phyloP scores from a whole-genome alignment of 306 rosid genomes.

The Lagenaria siceraria region DNA sequence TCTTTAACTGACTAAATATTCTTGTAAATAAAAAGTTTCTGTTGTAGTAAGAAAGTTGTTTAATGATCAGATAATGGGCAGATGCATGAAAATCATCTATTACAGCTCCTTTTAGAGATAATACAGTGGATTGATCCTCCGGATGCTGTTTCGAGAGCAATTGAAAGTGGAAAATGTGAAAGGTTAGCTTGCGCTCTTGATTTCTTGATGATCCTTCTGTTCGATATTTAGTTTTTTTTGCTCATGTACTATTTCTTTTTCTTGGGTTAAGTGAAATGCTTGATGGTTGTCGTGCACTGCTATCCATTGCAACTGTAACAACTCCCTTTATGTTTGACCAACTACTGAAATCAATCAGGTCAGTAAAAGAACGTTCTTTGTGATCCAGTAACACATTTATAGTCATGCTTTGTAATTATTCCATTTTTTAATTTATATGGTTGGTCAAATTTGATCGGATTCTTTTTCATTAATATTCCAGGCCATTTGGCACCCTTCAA shows the following conservation, averaged over 20 bases:
- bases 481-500: conserved; percentile 67
- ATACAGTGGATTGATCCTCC: conserved; percentile 95
- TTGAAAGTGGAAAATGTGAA: conserved; percentile 73
- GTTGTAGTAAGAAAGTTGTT: conserved; percentile 14
- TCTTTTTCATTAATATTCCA: conserved; percentile 31
- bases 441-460: conserved; percentile 6
- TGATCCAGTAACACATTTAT: conserved; percentile 8
- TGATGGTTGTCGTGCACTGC: conserved; percentile 91
- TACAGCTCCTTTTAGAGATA: conserved; percentile 68
- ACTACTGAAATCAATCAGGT: conserved; percentile 65
- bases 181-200: conserved; percentile 37
- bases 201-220: not conserved
- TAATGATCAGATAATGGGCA: conserved; percentile 49
- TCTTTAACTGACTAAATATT: conserved; percentile 3
- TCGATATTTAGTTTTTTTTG: not conserved
- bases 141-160: conserved; percentile 56
- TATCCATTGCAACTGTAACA: conserved; percentile 68
- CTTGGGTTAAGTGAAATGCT: conserved; percentile 72
- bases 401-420: not conserved
- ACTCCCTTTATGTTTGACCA: conserved; percentile 58
- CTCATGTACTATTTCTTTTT: conserved; percentile 3
- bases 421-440: not conserved
- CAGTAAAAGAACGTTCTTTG: conserved; percentile 2
- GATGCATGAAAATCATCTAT: conserved; percentile 71
- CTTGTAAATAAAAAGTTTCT: conserved; percentile 13